Conservation (phyloP, 2,329 filamentous ascomycete genomes). For the Hypoxylon sp. region DNA sequence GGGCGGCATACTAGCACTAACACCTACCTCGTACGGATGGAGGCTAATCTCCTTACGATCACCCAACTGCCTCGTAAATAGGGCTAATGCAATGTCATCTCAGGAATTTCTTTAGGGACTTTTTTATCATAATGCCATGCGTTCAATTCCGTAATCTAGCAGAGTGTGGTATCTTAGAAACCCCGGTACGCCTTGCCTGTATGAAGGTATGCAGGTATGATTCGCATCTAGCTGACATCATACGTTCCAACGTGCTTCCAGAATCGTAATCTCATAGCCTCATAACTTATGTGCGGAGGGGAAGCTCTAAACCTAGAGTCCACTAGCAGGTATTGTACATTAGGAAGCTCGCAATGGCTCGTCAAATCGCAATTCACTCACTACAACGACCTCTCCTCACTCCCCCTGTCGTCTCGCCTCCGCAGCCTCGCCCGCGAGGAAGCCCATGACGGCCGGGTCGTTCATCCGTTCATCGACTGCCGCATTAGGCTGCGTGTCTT, state of each 20-base stretch:
- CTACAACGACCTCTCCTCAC: background rate
- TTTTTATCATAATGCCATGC: background rate
- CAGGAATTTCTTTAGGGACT: background rate
- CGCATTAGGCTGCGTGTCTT: conserved; percentile 47
- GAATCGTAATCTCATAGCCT: background rate
- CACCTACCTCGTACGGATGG: conserved; percentile 5
- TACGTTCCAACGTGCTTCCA: background rate
- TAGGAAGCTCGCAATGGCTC: background rate
- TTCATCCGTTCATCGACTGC: conserved; percentile 41
- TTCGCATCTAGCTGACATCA: background rate
- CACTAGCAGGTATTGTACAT: background rate
- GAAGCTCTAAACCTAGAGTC: background rate
- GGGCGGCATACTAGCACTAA: background rate
- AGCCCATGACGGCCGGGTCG: conserved; percentile 54
- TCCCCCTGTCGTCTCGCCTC: conserved; percentile 53
- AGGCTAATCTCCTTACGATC: background rate
- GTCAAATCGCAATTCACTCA: background rate
- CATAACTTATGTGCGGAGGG: background rate
- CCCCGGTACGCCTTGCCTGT: conserved; percentile 3
- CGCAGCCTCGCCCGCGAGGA: conserved; percentile 64
- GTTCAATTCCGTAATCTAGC: background rate
- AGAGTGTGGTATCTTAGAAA: conserved; percentile 8
- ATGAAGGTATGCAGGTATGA: background rate
- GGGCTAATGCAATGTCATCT: background rate
- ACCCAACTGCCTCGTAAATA: background rate